Percentiles rank a stretch among this genome's conserved stretches.
Evolutionary conservation across 2,329 filamentous ascomycete species (phyloP).

Genomic region (Cladophialophora psammophila): DNA sequence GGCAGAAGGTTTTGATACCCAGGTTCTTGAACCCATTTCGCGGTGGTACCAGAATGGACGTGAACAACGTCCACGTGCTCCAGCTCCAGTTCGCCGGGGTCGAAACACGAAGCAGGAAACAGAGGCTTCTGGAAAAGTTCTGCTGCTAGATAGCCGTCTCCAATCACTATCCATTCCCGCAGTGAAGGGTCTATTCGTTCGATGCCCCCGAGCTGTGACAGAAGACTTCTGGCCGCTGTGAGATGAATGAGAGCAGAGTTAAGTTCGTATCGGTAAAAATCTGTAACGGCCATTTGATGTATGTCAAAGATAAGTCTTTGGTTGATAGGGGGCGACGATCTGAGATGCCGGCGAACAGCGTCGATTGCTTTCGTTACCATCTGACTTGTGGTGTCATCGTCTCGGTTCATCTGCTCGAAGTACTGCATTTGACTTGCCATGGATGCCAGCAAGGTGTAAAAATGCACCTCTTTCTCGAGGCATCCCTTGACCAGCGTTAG

Average conservation of each 20-base stretch:
- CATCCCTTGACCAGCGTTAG: conserved; percentile 3
- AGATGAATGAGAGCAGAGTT: conserved; percentile 13
- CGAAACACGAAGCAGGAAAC: conserved; percentile 18
- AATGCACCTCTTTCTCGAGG: conserved; percentile 14
- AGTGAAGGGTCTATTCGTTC: conserved; percentile 14
- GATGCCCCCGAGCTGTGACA: conserved; percentile 10
- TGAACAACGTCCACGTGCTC: not conserved
- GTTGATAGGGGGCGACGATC: conserved; percentile 4
- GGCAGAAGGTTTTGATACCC: not conserved
- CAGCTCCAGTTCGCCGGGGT: conserved; percentile 1
- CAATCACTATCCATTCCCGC: conserved; percentile 19
- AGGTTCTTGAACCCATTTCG: not conserved
- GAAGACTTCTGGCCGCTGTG: conserved; percentile 5
- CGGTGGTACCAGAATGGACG: not conserved
- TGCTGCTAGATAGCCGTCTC: conserved; percentile 13
- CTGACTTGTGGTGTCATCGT: conserved; percentile 1
- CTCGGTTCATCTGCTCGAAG: conserved; percentile 8
- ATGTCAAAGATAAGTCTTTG: conserved; percentile 21
- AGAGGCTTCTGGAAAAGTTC: conserved; percentile 14
- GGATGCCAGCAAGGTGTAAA: conserved; percentile 16
- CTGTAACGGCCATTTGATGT: conserved; percentile 17
- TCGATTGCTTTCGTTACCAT: conserved; percentile 8
- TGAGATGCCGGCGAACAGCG: conserved; percentile 8
- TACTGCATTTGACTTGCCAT: conserved; percentile 21
- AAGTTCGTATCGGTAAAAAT: conserved; percentile 21